Percentiles rank a stretch among this genome's conserved stretches.
Conservation (phyloP, 2,329 filamentous ascomycete species). For the Cercospora sp. region DNA sequence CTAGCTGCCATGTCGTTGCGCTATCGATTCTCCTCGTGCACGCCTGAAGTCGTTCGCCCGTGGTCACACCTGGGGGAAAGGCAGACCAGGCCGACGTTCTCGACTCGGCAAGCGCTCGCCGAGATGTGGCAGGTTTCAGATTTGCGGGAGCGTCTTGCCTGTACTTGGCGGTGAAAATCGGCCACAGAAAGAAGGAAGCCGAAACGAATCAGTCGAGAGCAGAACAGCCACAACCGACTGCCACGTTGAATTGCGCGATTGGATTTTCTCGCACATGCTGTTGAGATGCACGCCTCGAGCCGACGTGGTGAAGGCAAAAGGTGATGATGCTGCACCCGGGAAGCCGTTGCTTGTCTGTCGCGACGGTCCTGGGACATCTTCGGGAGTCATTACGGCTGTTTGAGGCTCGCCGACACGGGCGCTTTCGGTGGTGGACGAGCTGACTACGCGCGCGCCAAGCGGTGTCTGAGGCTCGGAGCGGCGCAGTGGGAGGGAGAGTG, state of each 20-base stretch:
- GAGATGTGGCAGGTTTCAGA: not conserved
- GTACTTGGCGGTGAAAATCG: not conserved
- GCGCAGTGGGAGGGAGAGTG: not conserved
- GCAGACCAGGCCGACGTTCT: not conserved
- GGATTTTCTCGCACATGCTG: not conserved
- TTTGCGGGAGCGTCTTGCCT: not conserved
- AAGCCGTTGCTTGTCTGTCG: not conserved
- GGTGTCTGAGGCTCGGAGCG: not conserved
- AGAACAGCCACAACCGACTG: not conserved
- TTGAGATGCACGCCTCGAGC: not conserved
- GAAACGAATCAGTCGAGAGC: not conserved
- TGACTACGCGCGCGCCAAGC: not conserved
- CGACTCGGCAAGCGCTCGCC: not conserved
- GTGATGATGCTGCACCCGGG: not conserved
- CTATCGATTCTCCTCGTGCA: not conserved
- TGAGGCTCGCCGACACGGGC: not conserved
- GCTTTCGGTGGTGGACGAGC: not conserved
- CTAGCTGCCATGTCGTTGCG: not conserved
- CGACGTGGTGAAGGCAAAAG: not conserved
- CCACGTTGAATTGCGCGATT: not conserved
- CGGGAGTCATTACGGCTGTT: slow-evolving; percentile 9
- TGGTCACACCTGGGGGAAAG: not conserved
- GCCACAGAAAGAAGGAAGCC: not conserved
- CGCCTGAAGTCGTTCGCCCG: not conserved
- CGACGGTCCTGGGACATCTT: not conserved